Percentiles rank a stretch among this genome's conserved stretches.
These are phyloP conservation scores for Aspergillus brunneoviolaceus DNA, from an alignment of 2,329 filamentous ascomycete species.

Conservation along the genomic window DNA sequence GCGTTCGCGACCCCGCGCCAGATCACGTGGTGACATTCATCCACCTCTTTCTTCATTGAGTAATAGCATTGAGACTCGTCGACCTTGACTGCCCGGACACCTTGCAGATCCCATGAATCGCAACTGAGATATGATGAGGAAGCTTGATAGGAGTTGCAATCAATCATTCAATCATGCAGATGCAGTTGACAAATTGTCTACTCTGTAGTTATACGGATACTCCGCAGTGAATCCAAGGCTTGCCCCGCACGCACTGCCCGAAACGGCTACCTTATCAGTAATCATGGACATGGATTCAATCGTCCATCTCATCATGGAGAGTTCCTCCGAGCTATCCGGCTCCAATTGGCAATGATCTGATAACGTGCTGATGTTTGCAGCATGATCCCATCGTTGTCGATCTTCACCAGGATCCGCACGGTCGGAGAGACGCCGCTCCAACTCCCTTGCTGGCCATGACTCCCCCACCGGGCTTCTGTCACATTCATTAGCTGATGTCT, in stretches of 20 bases:
- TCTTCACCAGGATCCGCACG: neutral
- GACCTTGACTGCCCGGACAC: no score
- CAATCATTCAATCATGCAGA: no score
- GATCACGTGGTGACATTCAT: no score
- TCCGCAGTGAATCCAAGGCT: neutral
- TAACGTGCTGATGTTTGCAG: neutral
- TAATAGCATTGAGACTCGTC: no score
- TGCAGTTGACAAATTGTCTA: no score
- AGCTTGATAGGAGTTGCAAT: no score
- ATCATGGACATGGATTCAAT: neutral
- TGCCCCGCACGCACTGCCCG: neutral
- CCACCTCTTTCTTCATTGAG: no score
- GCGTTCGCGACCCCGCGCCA: no score
- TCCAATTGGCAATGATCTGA: neutral
- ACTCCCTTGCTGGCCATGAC: slow-evolving; percentile 2
- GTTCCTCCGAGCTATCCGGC: neutral
- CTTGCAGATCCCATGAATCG: no score
- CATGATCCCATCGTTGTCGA: neutral
- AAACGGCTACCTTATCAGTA: neutral
- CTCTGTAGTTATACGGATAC: no score
- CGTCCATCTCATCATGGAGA: neutral
- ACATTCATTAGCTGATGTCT: slow-evolving; percentile 7
- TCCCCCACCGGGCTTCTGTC: neutral
- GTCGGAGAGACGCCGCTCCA: neutral
- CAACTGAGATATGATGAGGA: no score